phyloP scores from a whole-genome alignment of 1,284 basidiomycete species.

The Singerocomus inundabilis region DNA sequence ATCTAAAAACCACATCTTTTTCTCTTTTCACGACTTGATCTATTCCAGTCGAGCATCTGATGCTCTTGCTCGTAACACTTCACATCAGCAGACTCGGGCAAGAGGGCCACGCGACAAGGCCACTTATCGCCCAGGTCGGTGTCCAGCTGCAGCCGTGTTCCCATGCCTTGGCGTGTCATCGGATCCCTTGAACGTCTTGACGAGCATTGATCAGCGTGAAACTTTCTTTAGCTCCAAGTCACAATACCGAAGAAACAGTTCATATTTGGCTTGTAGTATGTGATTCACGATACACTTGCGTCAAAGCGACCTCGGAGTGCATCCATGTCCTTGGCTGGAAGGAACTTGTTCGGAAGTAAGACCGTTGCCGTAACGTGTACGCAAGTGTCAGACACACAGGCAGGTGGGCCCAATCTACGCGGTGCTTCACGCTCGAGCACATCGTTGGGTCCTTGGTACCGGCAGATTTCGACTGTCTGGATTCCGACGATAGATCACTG shows the following conservation, averaged over 20 bases:
- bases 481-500: conserved; percentile 31
- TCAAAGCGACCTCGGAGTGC: neutral
- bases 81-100: conserved; percentile 43
- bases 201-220: neutral
- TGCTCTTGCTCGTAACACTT: neutral
- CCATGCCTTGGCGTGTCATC: conserved; percentile 9
- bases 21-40: neutral
- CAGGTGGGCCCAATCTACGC: conserved; percentile 45
- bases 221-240: no score
- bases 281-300: neutral
- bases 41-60: neutral
- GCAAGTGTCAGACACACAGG: conserved; percentile 25
- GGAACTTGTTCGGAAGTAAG: conserved; percentile 7
- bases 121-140: conserved; percentile 10
- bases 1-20: neutral
- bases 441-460: conserved; percentile 38
- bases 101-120: conserved; percentile 24
- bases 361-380: neutral
- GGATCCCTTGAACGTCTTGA: conserved; percentile 9
- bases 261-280: conserved; percentile 1
- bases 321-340: neutral
- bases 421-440: conserved; percentile 41
- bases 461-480: conserved; percentile 35
- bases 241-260: neutral
- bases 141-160: conserved; percentile 29